Evolutionary conservation across 2,329 filamentous ascomycete species (phyloP).

Genomic region (Diaporthe velutina): DNA sequence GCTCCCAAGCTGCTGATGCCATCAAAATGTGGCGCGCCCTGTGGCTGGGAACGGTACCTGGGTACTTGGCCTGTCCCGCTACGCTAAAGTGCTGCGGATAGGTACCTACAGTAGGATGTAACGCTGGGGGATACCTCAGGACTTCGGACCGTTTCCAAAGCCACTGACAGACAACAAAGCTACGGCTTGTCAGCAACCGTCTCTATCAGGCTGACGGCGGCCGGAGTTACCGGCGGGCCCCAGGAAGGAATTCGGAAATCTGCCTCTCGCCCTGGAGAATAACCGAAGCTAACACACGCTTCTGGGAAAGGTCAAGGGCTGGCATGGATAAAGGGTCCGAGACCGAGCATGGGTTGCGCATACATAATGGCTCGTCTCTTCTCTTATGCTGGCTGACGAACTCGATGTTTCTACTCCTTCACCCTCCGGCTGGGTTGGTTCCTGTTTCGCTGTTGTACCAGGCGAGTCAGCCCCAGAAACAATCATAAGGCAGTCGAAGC

Average conservation of each 20-base stretch:
- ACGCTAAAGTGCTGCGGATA: background rate
- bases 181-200: background rate
- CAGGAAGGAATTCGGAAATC: constrained; percentile 3
- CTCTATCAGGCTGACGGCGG: background rate
- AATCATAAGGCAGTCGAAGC: background rate
- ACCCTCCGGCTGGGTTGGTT: constrained; percentile 9
- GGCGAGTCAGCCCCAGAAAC: constrained; percentile 1
- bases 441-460: constrained; percentile 3
- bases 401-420: constrained; percentile 11
- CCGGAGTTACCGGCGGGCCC: constrained; percentile 29
- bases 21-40: constrained; percentile 17
- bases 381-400: constrained; percentile 23
- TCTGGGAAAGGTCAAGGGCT: constrained; percentile 15
- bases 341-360: constrained; percentile 21
- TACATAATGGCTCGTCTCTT: constrained; percentile 23
- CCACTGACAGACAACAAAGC: constrained; percentile 10
- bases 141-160: constrained; percentile 21
- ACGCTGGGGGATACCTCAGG: background rate
- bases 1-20: constrained; percentile 38
- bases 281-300: constrained; percentile 13
- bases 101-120: constrained; percentile 9
- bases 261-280: constrained; percentile 12
- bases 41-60: constrained; percentile 28
- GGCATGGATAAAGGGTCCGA: constrained; percentile 25
- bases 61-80: background rate